These are phyloP conservation scores for Exophiala bonariae DNA, from an alignment of 2,329 filamentous ascomycete species.

Conservation along the genomic window DNA sequence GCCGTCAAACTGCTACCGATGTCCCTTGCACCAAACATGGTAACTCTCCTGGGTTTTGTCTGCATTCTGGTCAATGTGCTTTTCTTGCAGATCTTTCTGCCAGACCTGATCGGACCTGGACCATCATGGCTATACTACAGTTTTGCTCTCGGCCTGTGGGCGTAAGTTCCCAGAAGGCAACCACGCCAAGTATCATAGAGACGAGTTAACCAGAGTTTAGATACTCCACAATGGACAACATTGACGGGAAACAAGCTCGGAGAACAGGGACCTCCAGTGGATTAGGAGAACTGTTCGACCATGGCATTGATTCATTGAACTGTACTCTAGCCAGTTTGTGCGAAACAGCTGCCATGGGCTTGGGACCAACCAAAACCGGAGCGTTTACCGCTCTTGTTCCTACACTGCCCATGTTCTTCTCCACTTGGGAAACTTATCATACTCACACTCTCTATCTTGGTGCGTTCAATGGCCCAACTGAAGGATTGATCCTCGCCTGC, in stretches of 20 bases:
- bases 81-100: slow-evolving; percentile 75
- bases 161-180: slow-evolving; percentile 59
- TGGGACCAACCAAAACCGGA: slow-evolving; percentile 79
- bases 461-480: slow-evolving; percentile 95
- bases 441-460: slow-evolving; percentile 96
- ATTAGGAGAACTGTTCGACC: slow-evolving; percentile 94
- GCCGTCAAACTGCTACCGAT: slow-evolving; percentile 88
- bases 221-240: slow-evolving; percentile 97
- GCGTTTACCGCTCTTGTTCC: slow-evolving; percentile 90
- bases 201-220: slow-evolving; percentile 31
- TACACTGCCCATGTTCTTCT: slow-evolving; percentile 98
- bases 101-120: slow-evolving; percentile 84
- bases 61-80: slow-evolving; percentile 87
- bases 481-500: slow-evolving; percentile 88
- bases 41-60: slow-evolving; percentile 90
- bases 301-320: slow-evolving; percentile 97
- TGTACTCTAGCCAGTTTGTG: slow-evolving; percentile 90
- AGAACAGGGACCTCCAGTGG: slow-evolving; percentile 93
- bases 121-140: slow-evolving; percentile 94
- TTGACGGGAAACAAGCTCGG: slow-evolving; percentile 95
- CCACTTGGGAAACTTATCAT: slow-evolving; percentile 99
- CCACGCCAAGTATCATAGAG: not conserved
- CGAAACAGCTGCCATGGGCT: slow-evolving; percentile 88
- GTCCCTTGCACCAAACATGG: slow-evolving; percentile 98
- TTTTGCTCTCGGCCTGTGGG: slow-evolving; percentile 93